These are phyloP conservation scores for Priceomyces melissophilus DNA, from an alignment of 805 yeast species.

Conservation along the genomic window DNA sequence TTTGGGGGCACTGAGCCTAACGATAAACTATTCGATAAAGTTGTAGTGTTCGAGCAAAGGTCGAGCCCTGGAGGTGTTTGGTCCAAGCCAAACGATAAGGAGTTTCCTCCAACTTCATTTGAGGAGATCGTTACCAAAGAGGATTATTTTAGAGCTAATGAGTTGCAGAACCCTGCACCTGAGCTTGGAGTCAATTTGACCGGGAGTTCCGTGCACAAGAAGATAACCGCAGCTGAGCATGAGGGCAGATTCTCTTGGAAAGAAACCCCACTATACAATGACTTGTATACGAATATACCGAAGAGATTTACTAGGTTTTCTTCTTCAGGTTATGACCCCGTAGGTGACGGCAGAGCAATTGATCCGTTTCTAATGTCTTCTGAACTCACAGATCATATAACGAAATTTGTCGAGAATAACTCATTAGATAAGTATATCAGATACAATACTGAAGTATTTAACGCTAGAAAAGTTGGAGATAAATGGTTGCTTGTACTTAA, in stretches of 20 bases:
- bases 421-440: conserved; percentile 29
- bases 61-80: conserved; percentile 69
- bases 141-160: conserved; percentile 29
- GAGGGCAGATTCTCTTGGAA: conserved; percentile 21
- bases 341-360: conserved; percentile 19
- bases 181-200: conserved; percentile 14
- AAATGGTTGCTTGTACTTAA: conserved; percentile 38
- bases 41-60: conserved; percentile 58
- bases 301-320: conserved; percentile 36
- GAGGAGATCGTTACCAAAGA: conserved; percentile 28
- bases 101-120: conserved; percentile 23
- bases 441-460: conserved; percentile 37
- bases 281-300: conserved; percentile 41
- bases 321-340: conserved; percentile 20
- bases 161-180: conserved; percentile 16
- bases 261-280: conserved; percentile 33
- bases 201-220: conserved; percentile 9
- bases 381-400: conserved; percentile 25
- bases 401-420: conserved; percentile 22
- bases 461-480: conserved; percentile 26
- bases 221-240: conserved; percentile 12
- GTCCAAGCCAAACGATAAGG: conserved; percentile 28
- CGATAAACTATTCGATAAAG: conserved; percentile 35
- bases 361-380: conserved; percentile 36
- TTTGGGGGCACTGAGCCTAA: conserved; percentile 48